Conservation (phyloP, 2,329 filamentous ascomycete species). For the Fusarium nurragi region DNA sequence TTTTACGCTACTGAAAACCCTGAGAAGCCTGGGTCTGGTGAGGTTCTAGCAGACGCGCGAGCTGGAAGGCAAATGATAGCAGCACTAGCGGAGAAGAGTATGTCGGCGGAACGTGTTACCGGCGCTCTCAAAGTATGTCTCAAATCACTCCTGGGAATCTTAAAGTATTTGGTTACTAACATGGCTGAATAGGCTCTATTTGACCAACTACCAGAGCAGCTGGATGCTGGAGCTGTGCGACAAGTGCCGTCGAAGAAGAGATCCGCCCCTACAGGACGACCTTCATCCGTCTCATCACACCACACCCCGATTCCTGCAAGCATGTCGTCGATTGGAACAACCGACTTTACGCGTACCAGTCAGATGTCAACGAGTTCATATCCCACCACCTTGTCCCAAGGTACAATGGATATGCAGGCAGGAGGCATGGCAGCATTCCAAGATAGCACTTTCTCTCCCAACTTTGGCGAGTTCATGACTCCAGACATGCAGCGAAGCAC, state of each 20-base stretch:
- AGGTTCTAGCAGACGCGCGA: slow-evolving; percentile 85
- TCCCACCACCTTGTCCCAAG: slow-evolving; percentile 41
- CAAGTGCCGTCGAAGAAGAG: slow-evolving; percentile 63
- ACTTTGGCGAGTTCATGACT: slow-evolving; percentile 56
- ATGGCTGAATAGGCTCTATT: slow-evolving; percentile 74
- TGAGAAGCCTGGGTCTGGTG: slow-evolving; percentile 75
- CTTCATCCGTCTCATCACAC: slow-evolving; percentile 43
- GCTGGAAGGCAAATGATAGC: slow-evolving; percentile 86
- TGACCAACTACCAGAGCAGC: slow-evolving; percentile 78
- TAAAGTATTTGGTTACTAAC: slow-evolving; percentile 21
- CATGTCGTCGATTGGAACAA: slow-evolving; percentile 48
- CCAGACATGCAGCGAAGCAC: slow-evolving; percentile 57
- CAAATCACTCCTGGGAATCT: background rate
- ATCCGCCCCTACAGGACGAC: slow-evolving; percentile 57
- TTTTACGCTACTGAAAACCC: slow-evolving; percentile 86
- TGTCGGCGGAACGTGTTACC: slow-evolving; percentile 89
- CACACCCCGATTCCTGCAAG: slow-evolving; percentile 46
- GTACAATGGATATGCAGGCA: slow-evolving; percentile 50
- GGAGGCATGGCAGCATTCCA: slow-evolving; percentile 47
- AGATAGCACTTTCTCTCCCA: slow-evolving; percentile 51
- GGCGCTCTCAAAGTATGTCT: slow-evolving; percentile 75
- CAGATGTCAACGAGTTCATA: slow-evolving; percentile 43
- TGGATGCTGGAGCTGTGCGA: slow-evolving; percentile 63
- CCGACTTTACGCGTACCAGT: slow-evolving; percentile 49
- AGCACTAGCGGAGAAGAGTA: slow-evolving; percentile 80